These are phyloP conservation scores for Solanum hybrid DNA, from an alignment of 305 asterid genomes.

Conservation along the genomic window DNA sequence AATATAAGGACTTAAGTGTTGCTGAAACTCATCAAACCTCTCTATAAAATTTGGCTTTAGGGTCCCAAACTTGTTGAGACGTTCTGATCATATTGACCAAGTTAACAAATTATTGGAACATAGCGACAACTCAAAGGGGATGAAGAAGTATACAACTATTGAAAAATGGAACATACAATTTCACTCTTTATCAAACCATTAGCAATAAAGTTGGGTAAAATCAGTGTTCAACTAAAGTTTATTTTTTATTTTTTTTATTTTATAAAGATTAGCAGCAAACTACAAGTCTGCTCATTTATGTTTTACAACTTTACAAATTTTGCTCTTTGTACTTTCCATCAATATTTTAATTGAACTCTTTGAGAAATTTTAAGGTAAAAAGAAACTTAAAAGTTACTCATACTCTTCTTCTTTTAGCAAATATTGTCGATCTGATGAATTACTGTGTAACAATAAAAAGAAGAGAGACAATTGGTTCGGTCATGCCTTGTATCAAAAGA, in stretches of 20 bases:
- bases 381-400: too few species aligned
- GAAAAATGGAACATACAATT: slow-evolving; percentile 92
- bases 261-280: not conserved
- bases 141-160: slow-evolving; percentile 73
- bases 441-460: too few species aligned
- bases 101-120: slow-evolving; percentile 75
- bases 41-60: not conserved
- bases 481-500: too few species aligned
- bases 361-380: not conserved
- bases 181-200: slow-evolving; percentile 60
- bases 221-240: not conserved
- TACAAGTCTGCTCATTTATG: not conserved
- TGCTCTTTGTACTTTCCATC: not conserved
- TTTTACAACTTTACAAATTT: not conserved
- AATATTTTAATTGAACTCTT: not conserved
- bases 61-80: not conserved
- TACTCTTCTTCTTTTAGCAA: too few species aligned
- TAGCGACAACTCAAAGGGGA: slow-evolving; percentile 89
- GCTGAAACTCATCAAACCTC: too few species aligned
- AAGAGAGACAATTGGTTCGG: too few species aligned
- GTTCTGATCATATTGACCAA: slow-evolving; percentile 24
- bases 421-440: too few species aligned
- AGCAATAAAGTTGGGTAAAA: slow-evolving; percentile 47
- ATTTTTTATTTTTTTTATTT: not conserved
- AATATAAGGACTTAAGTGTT: too few species aligned